Percentiles rank a stretch among this genome's conserved stretches.
These are phyloP conservation scores for Xylariaceae sp. DNA, from an alignment of 2,329 filamentous ascomycete species.

Conservation along the genomic window DNA sequence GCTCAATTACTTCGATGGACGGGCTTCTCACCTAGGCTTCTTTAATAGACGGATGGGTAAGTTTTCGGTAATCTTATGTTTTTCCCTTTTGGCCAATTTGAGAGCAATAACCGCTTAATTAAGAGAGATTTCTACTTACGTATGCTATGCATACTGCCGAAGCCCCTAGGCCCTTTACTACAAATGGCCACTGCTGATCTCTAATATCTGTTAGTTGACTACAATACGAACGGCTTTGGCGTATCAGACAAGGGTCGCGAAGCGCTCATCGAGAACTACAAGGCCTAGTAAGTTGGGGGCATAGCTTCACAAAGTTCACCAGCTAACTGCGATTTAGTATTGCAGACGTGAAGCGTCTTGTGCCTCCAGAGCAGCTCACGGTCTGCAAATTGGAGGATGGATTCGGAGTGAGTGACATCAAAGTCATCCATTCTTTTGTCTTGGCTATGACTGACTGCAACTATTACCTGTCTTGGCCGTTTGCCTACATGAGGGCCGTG, in stretches of 20 bases:
- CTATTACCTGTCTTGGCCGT: no score
- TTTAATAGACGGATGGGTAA: constrained; percentile 10
- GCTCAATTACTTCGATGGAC: constrained; percentile 35
- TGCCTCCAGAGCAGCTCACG: constrained; percentile 36
- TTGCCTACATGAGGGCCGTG: neutral
- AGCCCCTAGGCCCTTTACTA: no score
- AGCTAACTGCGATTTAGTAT: constrained; percentile 29
- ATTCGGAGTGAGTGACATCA: constrained; percentile 22
- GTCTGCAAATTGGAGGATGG: constrained; percentile 39
- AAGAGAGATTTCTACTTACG: no score
- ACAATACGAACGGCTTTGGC: constrained; percentile 31
- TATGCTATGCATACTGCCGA: no score
- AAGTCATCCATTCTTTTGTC: no score
- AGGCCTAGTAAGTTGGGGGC: constrained; percentile 31
- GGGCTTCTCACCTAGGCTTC: constrained; percentile 6
- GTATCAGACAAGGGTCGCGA: constrained; percentile 26
- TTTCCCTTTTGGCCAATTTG: no score
- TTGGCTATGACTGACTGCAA: no score
- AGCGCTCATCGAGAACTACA: constrained; percentile 33
- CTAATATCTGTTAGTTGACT: neutral
- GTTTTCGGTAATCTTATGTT: no score
- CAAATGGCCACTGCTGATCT: neutral
- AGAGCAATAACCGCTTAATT: no score
- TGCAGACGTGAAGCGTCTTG: constrained; percentile 36
- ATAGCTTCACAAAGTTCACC: neutral